phyloP scores from a whole-genome alignment of 805 yeast species.

The Nakazawaea ishiwadae region DNA sequence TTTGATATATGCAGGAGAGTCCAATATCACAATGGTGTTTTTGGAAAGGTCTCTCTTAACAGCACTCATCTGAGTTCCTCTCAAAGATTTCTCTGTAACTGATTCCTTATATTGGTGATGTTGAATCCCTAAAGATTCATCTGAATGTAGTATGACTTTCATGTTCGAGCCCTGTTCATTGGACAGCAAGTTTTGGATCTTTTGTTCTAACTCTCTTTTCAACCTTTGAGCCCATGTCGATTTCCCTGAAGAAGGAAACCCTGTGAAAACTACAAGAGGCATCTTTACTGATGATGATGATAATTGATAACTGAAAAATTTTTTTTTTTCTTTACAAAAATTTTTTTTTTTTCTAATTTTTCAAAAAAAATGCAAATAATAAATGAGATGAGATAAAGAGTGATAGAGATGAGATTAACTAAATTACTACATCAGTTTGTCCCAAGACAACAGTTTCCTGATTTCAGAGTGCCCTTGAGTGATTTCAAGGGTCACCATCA shows the following conservation, averaged over 20 bases:
- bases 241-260: slow-evolving; percentile 84
- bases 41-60: slow-evolving; percentile 76
- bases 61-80: slow-evolving; percentile 85
- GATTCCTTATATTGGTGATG: slow-evolving; percentile 70
- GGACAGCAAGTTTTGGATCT: slow-evolving; percentile 33
- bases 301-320: slow-evolving; percentile 1
- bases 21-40: slow-evolving; percentile 73
- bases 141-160: slow-evolving; percentile 67
- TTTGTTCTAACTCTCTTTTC: slow-evolving; percentile 38
- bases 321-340: slow-evolving; percentile 44
- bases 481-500: slow-evolving; percentile 92
- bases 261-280: slow-evolving; percentile 85
- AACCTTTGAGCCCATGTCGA: slow-evolving; percentile 66
- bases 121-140: slow-evolving; percentile 69
- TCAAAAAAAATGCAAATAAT: too few relatives aligned
- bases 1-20: slow-evolving; percentile 83
- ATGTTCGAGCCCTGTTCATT: slow-evolving; percentile 49
- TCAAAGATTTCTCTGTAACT: slow-evolving; percentile 68
- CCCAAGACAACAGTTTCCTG: slow-evolving; percentile 74
- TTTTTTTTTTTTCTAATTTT: slow-evolving; percentile 2
- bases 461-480: slow-evolving; percentile 61
- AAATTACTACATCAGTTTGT: slow-evolving; percentile 31
- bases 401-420: slow-evolving; percentile 1
- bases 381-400: neutral
- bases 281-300: slow-evolving; percentile 30